Base-by-base conservation (phyloP, 192 early-diverging fungal species). In the Rhizoclosmatium sp. region DNA sequence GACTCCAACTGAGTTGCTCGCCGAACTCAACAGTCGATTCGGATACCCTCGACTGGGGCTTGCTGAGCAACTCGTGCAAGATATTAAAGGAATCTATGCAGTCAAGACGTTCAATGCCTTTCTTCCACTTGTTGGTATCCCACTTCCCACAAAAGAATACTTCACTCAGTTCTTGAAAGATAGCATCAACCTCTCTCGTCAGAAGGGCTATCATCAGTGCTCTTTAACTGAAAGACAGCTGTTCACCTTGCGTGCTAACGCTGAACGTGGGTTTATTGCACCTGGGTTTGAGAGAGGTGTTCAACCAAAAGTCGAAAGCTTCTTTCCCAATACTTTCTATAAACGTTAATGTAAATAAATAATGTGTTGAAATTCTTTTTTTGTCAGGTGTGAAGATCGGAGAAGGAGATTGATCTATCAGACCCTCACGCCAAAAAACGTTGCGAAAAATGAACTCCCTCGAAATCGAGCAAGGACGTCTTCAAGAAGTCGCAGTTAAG, bases 41-140 rank as follows among this genome's bases (percentile, higher is more conserved):
- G 69, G 69, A 14, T 71, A 71, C 49, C 69, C 69, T 10, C 10
- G 12, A 39, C 3, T 48, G 10, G 4, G 10, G 2, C 69, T 71
- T 56, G 69, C 69, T 41, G 47, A 49, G 41, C 3, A 4, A 4
- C 47, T 71, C 9, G 31, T 71, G 9, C 12, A 71, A 56, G 69
- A 71, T 40, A 56, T 71, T 39, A 71, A 71, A 31, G 69, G 51
- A 21, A 71, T 71, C 21, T 56, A 56, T 31, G 48, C 47, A n/a
- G 69, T 71, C 23, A 58, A 56, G 47, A 16, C 48, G 14, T 71
- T 71, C 54, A 58, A 71, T 42, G 54, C 19, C 4, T 71, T 71
- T 39, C 49, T 71, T 3, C 48, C 54, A 19, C 69, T n/a, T 4
- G 54, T 71, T 19, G 69, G 39, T 3, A 71, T 71, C 21, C 69